Base-by-base conservation (phyloP, 2,329 filamentous ascomycete species). In the Penicillium sp. region DNA sequence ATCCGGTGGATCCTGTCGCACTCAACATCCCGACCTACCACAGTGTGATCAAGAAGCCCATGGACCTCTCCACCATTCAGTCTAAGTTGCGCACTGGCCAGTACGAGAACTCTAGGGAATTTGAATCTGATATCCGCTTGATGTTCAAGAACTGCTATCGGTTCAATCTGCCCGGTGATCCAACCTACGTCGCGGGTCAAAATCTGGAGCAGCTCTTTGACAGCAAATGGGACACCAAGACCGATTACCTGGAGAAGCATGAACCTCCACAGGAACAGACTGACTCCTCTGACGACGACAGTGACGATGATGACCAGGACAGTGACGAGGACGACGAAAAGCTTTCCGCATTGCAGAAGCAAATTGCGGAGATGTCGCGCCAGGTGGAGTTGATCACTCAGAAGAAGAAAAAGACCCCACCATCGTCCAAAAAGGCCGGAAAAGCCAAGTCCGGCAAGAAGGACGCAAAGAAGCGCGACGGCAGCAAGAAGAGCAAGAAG, bases 1-100 rank as follows among this genome's bases (percentile, higher is more conserved):
- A 76, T 6, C 85, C 92, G 0, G 92, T 98, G 13, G 92, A 98
- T 59, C 88, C 92, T 0, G 89, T 96, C 23, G 90, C 89, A 0
- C 71, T 96, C 37, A 88, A 90, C 60, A 95, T 96, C 42, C 92
- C 92, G 0, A 82, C 84, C 15, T 98, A 98, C 61, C 86, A 92
- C 61, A 87, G 84, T 55, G 73, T 96, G 45, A 88, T 98, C 68
- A 96, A 95, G 72, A 87, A 89, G 60, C 92, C 92, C 0, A 98
- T 96, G 90, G 90, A 98, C 61, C 72, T 95, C 33, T 73, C 76
- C 11, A 95, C 86, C n/a, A 84, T 95, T 57, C 73, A 77, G 23
- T 73, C 74, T 28, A 93, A 93, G 65, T 73, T 95, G 27, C 79
- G 82, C 51, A 72, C 73, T 9, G 87, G 88, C 16, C 78, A 87